Conservation (phyloP, 2,329 filamentous ascomycete species). For the Colletotrichum incanum region DNA sequence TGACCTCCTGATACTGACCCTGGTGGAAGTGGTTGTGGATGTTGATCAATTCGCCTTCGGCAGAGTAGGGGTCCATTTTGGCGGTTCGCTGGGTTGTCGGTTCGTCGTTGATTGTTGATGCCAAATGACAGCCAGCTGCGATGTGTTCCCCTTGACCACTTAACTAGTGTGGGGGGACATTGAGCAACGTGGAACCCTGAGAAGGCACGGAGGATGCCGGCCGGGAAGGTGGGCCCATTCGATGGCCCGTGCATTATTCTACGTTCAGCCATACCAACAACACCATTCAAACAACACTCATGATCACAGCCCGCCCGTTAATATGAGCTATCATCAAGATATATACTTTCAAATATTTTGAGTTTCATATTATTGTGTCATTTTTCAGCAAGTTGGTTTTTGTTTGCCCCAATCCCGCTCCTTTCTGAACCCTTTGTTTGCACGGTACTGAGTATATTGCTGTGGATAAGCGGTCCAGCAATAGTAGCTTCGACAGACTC, state of each 20-base stretch:
- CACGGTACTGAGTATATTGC: background rate
- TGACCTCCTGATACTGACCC: conserved; percentile 88
- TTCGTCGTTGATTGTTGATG: conserved; percentile 39
- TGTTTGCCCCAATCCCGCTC: background rate
- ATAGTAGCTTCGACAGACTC: background rate
- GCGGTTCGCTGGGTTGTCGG: conserved; percentile 41
- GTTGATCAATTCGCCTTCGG: conserved; percentile 81
- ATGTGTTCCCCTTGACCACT: conserved; percentile 48
- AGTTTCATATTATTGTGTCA: no score
- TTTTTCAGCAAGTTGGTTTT: no score
- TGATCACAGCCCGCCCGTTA: background rate
- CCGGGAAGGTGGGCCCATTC: background rate
- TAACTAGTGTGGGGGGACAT: conserved; percentile 57
- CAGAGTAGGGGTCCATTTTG: conserved; percentile 79
- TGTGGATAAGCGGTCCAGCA: no score
- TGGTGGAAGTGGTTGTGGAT: conserved; percentile 81
- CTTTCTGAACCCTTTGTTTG: background rate
- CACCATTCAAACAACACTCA: background rate
- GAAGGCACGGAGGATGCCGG: conserved; percentile 61
- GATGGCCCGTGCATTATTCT: conserved; percentile 25
- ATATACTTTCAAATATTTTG: background rate
- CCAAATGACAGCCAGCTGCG: conserved; percentile 49
- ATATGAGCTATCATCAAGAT: background rate
- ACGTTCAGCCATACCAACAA: background rate
- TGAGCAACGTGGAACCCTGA: conserved; percentile 68